Base-by-base conservation (phyloP, 2,329 filamentous ascomycete genomes). In the Ophiostoma sp. region DNA sequence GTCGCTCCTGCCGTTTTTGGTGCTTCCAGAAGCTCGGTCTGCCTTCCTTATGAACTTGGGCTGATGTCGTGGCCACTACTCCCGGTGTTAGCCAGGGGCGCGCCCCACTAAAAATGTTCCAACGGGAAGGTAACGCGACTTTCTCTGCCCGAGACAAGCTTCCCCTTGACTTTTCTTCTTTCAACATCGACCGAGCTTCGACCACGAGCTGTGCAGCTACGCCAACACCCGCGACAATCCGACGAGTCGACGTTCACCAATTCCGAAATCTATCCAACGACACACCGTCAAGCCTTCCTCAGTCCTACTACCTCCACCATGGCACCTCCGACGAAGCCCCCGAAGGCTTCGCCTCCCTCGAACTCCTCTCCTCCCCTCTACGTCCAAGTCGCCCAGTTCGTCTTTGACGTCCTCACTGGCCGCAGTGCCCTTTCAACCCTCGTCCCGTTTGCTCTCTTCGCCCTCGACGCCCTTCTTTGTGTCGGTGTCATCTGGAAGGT, bases 401-500 rank as follows among this genome's bases (percentile, higher is more conserved):
- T 77, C 1, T 77, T 83, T 4, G 84, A 87, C 74, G 77, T 88
- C 25, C 82, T 83, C 74, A 85, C 81, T 69, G 86, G 87, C 33
- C 84, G 83, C 3, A 85, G 88, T 80, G 78, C 79, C 12, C 82
- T 89, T 66, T 87, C 88, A 8, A 82, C 80, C 75, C 79, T 86
- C 52, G 78, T 90, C 36, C 84, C 90, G 6, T 87, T 90, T 0
- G 83, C 90, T 3, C 85, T 97, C 6, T 85, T 96, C 76, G 80
- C 92, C 42, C 84, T 87, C 71, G 95, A 98, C 79, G 90, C 89
- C 8, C 81, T 88, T 22, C 87, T 97, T 28, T 96, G 93, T 81
- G 87, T 84, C 19, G 80, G 93, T 45, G 87, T 98, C 76, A 92
- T 97, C 76, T 90, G 89, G 87, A 95, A 91, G 81, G 87, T 97